A percentile compares a stretch with the other conserved stretches of the same genome.
Evolutionary conservation across 495 filamentous ascomycete genomes (phyloP).

Genomic region (Penicillium crystallinum): DNA sequence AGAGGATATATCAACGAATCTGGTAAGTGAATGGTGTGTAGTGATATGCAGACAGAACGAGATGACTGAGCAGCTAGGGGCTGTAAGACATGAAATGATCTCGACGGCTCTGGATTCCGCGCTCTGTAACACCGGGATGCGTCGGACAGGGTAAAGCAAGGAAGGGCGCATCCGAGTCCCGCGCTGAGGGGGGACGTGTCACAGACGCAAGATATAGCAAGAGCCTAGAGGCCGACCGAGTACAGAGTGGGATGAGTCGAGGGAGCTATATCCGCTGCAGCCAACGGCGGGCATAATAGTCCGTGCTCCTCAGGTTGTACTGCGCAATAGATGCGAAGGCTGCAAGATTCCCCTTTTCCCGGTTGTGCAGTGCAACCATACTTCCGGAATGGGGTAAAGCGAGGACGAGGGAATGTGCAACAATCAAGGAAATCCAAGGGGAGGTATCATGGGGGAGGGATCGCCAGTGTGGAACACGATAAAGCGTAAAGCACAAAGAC

Average conservation of each 20-base stretch:
- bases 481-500: conserved; percentile 10
- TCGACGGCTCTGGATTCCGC: conserved; percentile 4
- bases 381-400: conserved; percentile 1
- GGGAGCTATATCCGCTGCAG: neutral
- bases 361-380: conserved; percentile 14
- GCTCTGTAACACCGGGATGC: conserved; percentile 1
- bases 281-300: conserved; percentile 5
- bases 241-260: conserved; percentile 3
- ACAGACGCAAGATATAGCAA: neutral
- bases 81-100: conserved; percentile 16
- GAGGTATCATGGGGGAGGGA: neutral
- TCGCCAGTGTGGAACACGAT: neutral
- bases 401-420: conserved; percentile 2
- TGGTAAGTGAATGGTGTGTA: neutral
- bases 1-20: neutral
- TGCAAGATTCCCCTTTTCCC: conserved; percentile 21
- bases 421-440: conserved; percentile 6
- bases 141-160: conserved; percentile 3
- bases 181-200: conserved; percentile 1
- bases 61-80: conserved; percentile 4
- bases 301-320: conserved; percentile 14
- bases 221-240: neutral
- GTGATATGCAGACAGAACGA: conserved; percentile 4
- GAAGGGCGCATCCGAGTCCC: conserved; percentile 1
- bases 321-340: conserved; percentile 13